Conservation (phyloP, 1,284 basidiomycete genomes). For the Malassezia slooffiae region DNA sequence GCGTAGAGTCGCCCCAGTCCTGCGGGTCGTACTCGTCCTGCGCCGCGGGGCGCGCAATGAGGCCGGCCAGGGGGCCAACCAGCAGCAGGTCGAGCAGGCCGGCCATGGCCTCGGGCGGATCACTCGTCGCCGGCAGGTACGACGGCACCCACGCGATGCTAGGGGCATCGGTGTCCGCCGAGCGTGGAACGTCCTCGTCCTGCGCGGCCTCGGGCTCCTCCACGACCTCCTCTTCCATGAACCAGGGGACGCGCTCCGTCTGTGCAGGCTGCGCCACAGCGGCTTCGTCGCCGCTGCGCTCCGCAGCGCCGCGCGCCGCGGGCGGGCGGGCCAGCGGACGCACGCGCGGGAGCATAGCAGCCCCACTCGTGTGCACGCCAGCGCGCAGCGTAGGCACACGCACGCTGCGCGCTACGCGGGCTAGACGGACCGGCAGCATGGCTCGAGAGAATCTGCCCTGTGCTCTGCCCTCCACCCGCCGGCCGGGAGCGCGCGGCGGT, state of each 20-base stretch:
- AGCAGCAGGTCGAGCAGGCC: constrained; percentile 22
- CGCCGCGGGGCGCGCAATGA: constrained; percentile 19
- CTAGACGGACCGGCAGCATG: not conserved
- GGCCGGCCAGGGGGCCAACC: constrained; percentile 20
- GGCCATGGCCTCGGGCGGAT: constrained; percentile 20
- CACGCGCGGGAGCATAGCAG: not conserved
- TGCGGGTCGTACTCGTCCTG: constrained; percentile 12
- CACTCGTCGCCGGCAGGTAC: constrained; percentile 10
- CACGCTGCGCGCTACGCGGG: not conserved
- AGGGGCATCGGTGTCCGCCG: not conserved
- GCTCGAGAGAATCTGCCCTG: too few species aligned
- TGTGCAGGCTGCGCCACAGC: not conserved
- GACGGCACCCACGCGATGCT: constrained; percentile 12
- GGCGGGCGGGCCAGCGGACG: not conserved
- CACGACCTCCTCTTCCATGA: constrained; percentile 27
- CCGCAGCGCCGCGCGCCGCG: not conserved
- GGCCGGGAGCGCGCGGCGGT: not conserved
- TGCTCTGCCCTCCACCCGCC: not conserved
- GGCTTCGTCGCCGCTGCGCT: too few species aligned
- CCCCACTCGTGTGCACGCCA: constrained; percentile 2
- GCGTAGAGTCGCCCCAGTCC: constrained; percentile 17
- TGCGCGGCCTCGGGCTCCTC: constrained; percentile 12
- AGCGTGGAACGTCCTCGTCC: not conserved
- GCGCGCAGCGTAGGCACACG: not conserved
- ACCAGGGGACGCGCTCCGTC: constrained; percentile 24